These are phyloP conservation scores for Fusarium multiceps DNA, from an alignment of 2,329 filamentous ascomycete genomes.

Conservation along the genomic window DNA sequence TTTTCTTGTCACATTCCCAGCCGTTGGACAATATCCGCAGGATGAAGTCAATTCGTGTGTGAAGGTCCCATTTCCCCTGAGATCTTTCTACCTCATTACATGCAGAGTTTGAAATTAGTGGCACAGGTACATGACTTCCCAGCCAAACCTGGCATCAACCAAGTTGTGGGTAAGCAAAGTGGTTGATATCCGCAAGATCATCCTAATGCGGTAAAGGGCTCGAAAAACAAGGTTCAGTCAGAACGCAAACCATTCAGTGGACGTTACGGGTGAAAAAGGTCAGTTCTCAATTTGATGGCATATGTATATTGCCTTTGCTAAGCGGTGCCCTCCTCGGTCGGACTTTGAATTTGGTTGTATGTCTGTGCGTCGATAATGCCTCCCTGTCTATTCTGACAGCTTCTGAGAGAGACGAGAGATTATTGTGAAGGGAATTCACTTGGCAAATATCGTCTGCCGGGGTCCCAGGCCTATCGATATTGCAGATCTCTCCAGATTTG, in stretches of 20 bases:
- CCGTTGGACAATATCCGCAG: conserved; percentile 3
- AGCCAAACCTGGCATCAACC: conserved; percentile 20
- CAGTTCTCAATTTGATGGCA: conserved; percentile 24
- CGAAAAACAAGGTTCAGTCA: conserved; percentile 38
- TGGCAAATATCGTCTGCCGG: conserved; percentile 6
- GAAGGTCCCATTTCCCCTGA: background rate
- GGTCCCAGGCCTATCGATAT: background rate
- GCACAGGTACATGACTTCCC: conserved; percentile 27
- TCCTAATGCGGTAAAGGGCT: conserved; percentile 32
- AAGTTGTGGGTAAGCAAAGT: conserved; percentile 31
- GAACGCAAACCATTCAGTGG: conserved; percentile 25
- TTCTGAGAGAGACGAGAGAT: conserved; percentile 30
- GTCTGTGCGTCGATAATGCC: conserved; percentile 28
- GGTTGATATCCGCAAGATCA: conserved; percentile 23
- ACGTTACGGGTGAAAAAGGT: conserved; percentile 5
- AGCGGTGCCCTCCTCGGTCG: conserved; percentile 19
- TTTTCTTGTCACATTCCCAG: background rate
- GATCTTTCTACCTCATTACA: conserved; percentile 1
- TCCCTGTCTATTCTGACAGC: conserved; percentile 26
- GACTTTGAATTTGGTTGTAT: conserved; percentile 12
- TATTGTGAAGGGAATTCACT: conserved; percentile 11
- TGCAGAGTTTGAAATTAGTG: conserved; percentile 22
- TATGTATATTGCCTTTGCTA: background rate
- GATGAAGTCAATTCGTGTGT: conserved; percentile 6
- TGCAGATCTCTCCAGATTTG: conserved; percentile 12